These are phyloP conservation scores for Selaginella tamariscina DNA, from an alignment of 75 land plant species.

Conservation along the genomic window DNA sequence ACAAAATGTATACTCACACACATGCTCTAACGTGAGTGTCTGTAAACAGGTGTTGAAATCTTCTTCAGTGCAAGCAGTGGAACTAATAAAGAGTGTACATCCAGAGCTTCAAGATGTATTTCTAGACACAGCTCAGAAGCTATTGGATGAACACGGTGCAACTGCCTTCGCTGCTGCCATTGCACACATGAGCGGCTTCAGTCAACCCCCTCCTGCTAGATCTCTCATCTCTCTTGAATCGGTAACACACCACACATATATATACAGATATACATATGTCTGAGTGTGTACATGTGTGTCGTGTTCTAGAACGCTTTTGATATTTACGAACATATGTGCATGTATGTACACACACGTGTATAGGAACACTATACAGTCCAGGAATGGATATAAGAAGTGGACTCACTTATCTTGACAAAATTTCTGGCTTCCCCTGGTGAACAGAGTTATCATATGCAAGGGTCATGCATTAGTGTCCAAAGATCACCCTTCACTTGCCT, in stretches of 20 bases:
- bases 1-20: no score
- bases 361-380: background rate
- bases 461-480: no score
- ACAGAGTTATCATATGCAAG: no score
- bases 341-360: background rate
- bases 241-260: no score
- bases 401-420: conserved; percentile 1
- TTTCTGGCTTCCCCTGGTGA: background rate
- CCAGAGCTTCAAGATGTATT: background rate
- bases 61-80: background rate
- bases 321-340: no score
- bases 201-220: background rate
- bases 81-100: background rate
- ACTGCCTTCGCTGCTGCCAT: conserved; percentile 4
- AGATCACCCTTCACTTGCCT: no score
- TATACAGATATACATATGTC: no score
- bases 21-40: no score
- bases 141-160: background rate
- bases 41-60: background rate
- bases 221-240: conserved; percentile 2
- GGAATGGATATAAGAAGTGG: background rate
- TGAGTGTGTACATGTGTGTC: no score
- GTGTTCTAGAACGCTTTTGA: no score
- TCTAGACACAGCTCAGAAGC: background rate
- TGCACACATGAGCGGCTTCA: conserved; percentile 10